These are phyloP conservation scores for Ogataea zsoltii DNA, from an alignment of 805 yeast species.

Conservation along the genomic window DNA sequence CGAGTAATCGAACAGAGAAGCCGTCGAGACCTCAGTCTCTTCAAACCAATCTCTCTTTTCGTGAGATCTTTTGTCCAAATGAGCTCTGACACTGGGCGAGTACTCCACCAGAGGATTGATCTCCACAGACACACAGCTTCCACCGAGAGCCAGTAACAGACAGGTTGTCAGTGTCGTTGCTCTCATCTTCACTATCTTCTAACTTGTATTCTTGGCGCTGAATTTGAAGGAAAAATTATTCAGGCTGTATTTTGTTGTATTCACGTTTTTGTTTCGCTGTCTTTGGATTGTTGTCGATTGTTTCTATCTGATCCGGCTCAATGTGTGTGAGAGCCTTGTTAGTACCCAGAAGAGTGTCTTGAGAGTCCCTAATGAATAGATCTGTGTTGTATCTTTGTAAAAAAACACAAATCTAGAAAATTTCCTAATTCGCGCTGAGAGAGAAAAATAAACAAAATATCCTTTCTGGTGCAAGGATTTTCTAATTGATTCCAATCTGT, in stretches of 20 bases:
- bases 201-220: no score
- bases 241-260: no score
- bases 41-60: slow-evolving; percentile 11
- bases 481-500: neutral
- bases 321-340: no score
- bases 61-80: slow-evolving; percentile 6
- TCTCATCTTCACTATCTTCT: neutral
- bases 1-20: slow-evolving; percentile 22
- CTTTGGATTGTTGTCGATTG: no score
- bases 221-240: no score
- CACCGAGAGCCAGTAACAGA: neutral
- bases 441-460: neutral
- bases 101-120: slow-evolving; percentile 3
- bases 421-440: slow-evolving; percentile 15
- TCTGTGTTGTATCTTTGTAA: no score
- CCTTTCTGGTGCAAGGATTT: neutral
- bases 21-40: slow-evolving; percentile 2
- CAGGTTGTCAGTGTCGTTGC: neutral
- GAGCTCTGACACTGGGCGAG: slow-evolving; percentile 14
- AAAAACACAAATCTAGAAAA: slow-evolving; percentile 7
- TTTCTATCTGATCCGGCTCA: no score
- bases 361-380: no score
- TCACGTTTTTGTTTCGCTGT: no score
- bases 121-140: neutral
- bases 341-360: no score